Evolutionary conservation across 495 filamentous ascomycete genomes (phyloP).

Genomic region (Aspergillus indologenus): DNA sequence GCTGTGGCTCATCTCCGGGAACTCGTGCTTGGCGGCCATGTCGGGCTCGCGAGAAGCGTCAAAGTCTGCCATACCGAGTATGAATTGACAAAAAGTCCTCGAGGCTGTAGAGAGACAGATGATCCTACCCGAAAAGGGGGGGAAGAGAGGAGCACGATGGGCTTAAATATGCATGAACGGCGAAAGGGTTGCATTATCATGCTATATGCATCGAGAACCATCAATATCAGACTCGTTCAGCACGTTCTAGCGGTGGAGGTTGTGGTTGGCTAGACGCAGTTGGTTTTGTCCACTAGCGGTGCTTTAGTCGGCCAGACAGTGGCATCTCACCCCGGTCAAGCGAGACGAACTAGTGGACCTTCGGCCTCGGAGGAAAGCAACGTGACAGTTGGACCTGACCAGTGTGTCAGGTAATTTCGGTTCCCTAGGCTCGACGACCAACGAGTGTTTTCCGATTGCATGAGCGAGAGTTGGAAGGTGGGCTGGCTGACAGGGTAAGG

Average conservation of each 20-base stretch:
- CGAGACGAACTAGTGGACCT: background rate
- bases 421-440: too few relatives aligned
- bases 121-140: background rate
- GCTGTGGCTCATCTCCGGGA: background rate
- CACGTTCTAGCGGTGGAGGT: background rate
- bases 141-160: background rate
- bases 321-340: background rate
- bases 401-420: too few relatives aligned
- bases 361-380: background rate
- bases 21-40: background rate
- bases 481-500: too few relatives aligned
- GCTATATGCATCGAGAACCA: background rate
- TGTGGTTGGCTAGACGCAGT: background rate
- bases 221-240: background rate
- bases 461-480: too few relatives aligned
- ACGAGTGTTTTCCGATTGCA: too few relatives aligned
- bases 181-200: background rate
- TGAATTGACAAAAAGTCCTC: background rate
- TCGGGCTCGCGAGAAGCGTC: background rate
- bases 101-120: background rate
- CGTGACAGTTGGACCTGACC: background rate
- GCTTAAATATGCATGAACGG: background rate
- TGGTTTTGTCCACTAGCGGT: too few relatives aligned
- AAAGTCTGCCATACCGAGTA: conserved; percentile 1
- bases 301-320: background rate